Conservation (phyloP, 2,329 filamentous ascomycete genomes). For the Aspergillus transmontanensis region DNA sequence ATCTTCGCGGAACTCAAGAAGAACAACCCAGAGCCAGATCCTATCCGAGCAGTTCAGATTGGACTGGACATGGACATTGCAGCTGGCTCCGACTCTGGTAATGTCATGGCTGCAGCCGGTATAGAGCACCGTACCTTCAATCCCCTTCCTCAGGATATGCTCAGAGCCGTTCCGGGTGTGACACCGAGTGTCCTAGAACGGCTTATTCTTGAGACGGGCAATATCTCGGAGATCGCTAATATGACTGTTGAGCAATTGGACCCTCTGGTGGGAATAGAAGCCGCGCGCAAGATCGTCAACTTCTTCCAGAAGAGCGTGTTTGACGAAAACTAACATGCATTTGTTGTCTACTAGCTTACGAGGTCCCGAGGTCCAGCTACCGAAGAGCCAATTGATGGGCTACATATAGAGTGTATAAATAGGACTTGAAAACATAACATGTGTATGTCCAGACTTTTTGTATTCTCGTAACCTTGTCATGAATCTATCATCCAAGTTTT, state of each 20-base stretch:
- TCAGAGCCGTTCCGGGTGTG: constrained; percentile 80
- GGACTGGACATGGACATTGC: constrained; percentile 66
- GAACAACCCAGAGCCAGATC: constrained; percentile 86
- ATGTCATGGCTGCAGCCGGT: constrained; percentile 59
- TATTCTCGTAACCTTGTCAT: constrained; percentile 38
- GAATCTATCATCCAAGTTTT: constrained; percentile 34
- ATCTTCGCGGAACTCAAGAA: constrained; percentile 95
- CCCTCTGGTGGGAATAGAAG: constrained; percentile 74
- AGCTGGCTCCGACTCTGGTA: constrained; percentile 39
- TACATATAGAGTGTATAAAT: constrained; percentile 20
- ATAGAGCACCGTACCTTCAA: constrained; percentile 71
- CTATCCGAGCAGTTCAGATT: constrained; percentile 78
- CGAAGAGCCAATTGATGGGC: neutral
- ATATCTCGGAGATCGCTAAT: constrained; percentile 80
- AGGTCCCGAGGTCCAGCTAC: neutral
- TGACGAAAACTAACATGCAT: constrained; percentile 36
- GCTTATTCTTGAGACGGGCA: constrained; percentile 72
- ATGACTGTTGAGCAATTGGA: constrained; percentile 75
- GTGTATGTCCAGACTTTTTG: constrained; percentile 21
- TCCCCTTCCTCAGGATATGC: constrained; percentile 85
- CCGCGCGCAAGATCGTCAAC: constrained; percentile 71
- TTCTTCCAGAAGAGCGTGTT: constrained; percentile 76
- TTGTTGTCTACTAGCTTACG: neutral
- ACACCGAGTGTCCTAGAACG: constrained; percentile 75
- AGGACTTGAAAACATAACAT: neutral